A percentile compares a stretch with the other conserved stretches of the same genome.
Conservation (phyloP, 2,329 filamentous ascomycete genomes). For the Furcasterigmium sp. region DNA sequence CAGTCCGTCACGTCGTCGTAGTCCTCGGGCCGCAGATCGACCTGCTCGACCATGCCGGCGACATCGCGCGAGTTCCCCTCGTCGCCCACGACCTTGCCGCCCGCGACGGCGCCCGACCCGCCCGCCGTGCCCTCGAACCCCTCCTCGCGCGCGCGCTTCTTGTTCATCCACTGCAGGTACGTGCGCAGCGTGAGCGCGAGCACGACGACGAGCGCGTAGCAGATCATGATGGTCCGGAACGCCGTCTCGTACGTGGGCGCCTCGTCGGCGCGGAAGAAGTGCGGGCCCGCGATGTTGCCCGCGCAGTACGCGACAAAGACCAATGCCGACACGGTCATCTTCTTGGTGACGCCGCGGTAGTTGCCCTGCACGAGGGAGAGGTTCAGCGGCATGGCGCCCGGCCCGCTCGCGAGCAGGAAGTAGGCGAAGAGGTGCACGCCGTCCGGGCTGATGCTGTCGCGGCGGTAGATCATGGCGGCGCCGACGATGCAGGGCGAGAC, state of each 20-base stretch:
- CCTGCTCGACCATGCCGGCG: conserved; percentile 23
- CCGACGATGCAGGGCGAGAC: conserved; percentile 47
- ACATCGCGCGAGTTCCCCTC: conserved; percentile 15
- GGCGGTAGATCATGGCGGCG: conserved; percentile 46
- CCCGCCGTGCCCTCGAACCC: conserved; percentile 38
- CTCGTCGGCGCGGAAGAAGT: conserved; percentile 45
- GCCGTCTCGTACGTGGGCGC: conserved; percentile 47
- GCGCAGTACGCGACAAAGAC: conserved; percentile 51
- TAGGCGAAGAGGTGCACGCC: conserved; percentile 50
- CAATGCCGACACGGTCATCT: conserved; percentile 52
- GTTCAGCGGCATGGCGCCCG: conserved; percentile 47
- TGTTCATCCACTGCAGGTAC: conserved; percentile 43
- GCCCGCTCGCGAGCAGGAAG: conserved; percentile 49
- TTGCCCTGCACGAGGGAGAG: conserved; percentile 52
- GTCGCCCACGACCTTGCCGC: conserved; percentile 26
- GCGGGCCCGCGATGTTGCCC: conserved; percentile 52
- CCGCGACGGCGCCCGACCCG: conserved; percentile 31
- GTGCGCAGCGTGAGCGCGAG: conserved; percentile 36
- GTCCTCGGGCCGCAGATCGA: conserved; percentile 35
- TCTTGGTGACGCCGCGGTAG: conserved; percentile 53
- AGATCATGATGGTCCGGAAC: conserved; percentile 50
- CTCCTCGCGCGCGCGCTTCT: conserved; percentile 32
- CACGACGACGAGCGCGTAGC: conserved; percentile 44
- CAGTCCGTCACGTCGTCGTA: conserved; percentile 57
- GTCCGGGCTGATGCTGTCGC: conserved; percentile 28